Evolutionary conservation across 768 basidiomycete genomes (phyloP), one percentile per base, ranked within the genome.

Genomic region (Pisolithus microcarpus): DNA sequence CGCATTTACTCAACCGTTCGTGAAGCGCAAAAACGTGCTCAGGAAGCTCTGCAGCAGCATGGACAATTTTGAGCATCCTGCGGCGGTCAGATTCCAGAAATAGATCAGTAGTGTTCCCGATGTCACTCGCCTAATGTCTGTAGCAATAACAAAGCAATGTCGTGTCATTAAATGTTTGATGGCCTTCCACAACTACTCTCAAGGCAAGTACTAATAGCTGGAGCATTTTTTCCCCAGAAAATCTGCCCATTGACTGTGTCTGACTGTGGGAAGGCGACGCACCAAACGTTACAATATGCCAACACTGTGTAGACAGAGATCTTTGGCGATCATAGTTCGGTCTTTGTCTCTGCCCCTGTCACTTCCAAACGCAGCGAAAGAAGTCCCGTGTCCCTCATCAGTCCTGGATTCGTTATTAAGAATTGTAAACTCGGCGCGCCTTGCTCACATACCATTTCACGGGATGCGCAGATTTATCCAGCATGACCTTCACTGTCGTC

Each of bases 401-500:
- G 72, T 81, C 93, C 92, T 94, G 53, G 2, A 38, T 23, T 48
- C 36, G 13, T 23, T 58, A 19, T 52, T 38, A 6, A 38, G 48
- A 51, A 21, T 18, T 24, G 11, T 30, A 24, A 10, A 23, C 11
- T 9, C 8, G 7, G 16, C 2, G 13, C 16, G 18, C 31, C n/a
- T 51, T 30, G 24, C 34, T 31, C 49, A 52, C 61, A 3, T 36
- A 94, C 95, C 96, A 99, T 71, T 87, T 80, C 10, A 89, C 82
- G 2, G 73, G 59, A 64, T 91, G 85, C 0, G 79, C 95, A 37
- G 81, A 72, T 61, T 88, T 88, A 46, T 95, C 91, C 15, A 99
- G 70, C 3, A 83, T 65, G 2, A 89, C 78, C 62, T 92, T 93
- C 54, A 94, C 82, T 0, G 96, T 96, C 3, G 89, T 83, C 96